These are phyloP conservation scores for Gaeumannomyces tritici DNA, from an alignment of 2,329 filamentous ascomycete species.

Conservation along the genomic window DNA sequence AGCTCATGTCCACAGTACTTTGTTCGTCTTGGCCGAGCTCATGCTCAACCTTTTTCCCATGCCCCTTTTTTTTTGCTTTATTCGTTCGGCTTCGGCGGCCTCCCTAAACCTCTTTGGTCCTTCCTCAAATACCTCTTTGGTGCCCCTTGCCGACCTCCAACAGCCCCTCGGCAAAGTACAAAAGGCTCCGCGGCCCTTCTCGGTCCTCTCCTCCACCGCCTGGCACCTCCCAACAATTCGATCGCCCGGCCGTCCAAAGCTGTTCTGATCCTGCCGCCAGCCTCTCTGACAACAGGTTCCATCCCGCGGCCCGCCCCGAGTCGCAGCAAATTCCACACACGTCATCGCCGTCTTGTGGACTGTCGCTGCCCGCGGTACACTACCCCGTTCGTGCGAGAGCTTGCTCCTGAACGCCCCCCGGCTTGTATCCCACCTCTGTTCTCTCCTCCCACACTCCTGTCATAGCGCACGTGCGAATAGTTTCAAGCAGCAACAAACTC, in stretches of 20 bases:
- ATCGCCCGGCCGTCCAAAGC: not conserved
- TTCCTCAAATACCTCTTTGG: not conserved
- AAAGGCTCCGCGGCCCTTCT: not conserved
- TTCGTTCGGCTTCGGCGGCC: not conserved
- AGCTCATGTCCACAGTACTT: not conserved
- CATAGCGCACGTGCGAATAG: not conserved
- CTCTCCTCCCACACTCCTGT: not conserved
- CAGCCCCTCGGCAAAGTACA: not conserved
- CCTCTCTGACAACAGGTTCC: not conserved
- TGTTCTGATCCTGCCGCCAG: not conserved
- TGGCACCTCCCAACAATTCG: not conserved
- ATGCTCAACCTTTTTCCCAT: not conserved
- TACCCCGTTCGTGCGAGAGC: not conserved
- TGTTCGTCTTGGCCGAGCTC: not conserved
- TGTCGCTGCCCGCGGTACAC: not conserved
- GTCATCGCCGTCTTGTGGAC: not conserved
- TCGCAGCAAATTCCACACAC: not conserved
- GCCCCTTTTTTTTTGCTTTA: constrained; percentile 1
- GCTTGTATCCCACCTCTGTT: not conserved
- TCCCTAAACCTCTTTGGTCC: not conserved
- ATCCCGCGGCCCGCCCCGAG: not conserved
- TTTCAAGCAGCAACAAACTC: not conserved
- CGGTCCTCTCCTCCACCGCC: not conserved
- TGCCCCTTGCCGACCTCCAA: not conserved
- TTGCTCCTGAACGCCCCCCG: not conserved